These are phyloP conservation scores for Phaeodactylum tricornutum DNA, from an alignment of 108 stramenopile species.

Conservation along the genomic window DNA sequence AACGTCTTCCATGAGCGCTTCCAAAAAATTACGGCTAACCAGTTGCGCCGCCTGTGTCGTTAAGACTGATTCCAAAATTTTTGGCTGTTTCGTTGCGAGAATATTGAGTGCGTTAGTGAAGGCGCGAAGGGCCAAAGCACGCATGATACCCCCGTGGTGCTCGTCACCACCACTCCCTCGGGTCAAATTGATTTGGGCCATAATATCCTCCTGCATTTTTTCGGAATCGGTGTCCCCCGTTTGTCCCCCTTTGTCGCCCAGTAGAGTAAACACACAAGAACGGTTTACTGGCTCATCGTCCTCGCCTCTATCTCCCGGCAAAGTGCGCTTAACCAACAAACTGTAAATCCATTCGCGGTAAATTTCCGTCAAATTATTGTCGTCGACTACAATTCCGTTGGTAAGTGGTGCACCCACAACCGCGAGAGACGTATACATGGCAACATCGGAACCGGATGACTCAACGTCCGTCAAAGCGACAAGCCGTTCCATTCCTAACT, in stretches of 20 bases:
- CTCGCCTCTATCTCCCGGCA: constrained; percentile 2
- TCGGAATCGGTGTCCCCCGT: neutral
- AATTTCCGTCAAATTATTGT: neutral
- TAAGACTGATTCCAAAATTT: constrained; percentile 8
- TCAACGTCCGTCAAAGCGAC: constrained; percentile 42
- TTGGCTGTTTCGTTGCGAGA: constrained; percentile 9
- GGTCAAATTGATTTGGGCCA: neutral
- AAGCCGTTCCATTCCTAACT: constrained; percentile 51
- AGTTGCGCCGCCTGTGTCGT: neutral
- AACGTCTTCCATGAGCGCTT: constrained; percentile 21
- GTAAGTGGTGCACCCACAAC: constrained; percentile 11
- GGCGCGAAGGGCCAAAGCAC: constrained; percentile 23
- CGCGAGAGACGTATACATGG: constrained; percentile 10
- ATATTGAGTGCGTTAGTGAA: constrained; percentile 28
- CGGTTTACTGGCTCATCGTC: neutral
- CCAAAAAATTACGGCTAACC: constrained; percentile 7
- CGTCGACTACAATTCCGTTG: neutral
- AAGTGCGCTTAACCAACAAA: constrained; percentile 3
- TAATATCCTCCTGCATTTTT: neutral
- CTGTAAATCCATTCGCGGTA: constrained; percentile 6
- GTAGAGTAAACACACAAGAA: neutral
- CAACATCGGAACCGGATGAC: constrained; percentile 15
- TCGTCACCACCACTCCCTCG: constrained; percentile 10
- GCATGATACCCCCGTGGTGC: constrained; percentile 22
- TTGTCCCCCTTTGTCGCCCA: neutral